Evolutionary conservation across 768 basidiomycete genomes (phyloP).

Genomic region (Lactarius evosmus): DNA sequence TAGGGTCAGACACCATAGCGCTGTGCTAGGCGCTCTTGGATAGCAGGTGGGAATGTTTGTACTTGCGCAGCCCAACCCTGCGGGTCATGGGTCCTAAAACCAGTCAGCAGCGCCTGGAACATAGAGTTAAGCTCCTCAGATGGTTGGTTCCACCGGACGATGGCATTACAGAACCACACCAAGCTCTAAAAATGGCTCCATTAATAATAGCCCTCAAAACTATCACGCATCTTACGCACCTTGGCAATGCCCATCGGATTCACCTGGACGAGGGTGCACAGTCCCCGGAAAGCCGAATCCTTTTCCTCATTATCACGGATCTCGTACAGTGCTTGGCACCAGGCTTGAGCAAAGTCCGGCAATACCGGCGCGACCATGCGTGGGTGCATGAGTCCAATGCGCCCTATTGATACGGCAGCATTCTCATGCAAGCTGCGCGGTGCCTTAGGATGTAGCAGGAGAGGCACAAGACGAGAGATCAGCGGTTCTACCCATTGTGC

Average conservation of each 20-base stretch:
- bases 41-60: conserved; percentile 77
- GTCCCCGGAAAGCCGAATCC: conserved; percentile 96
- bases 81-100: conserved; percentile 87
- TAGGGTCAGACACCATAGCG: conserved; percentile 76
- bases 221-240: conserved; percentile 44
- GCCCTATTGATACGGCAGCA: conserved; percentile 96
- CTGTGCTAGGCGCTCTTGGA: conserved; percentile 80
- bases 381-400: conserved; percentile 93
- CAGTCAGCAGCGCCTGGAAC: conserved; percentile 87
- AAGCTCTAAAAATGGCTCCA: conserved; percentile 61
- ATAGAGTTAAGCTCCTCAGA: conserved; percentile 88
- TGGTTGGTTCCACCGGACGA: conserved; percentile 92
- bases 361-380: conserved; percentile 83
- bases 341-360: conserved; percentile 86
- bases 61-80: conserved; percentile 85
- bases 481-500: conserved; percentile 87
- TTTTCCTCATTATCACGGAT: conserved; percentile 99
- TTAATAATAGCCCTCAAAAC: conserved; percentile 27
- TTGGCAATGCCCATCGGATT: conserved; percentile 94
- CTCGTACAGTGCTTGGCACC: conserved; percentile 97
- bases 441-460: conserved; percentile 87
- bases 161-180: conserved; percentile 97
- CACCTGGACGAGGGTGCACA: conserved; percentile 91
- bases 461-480: conserved; percentile 86
- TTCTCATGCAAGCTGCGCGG: conserved; percentile 96